phyloP scores from a whole-genome alignment of 805 yeast species.

The Monosporozyma servazzii region DNA sequence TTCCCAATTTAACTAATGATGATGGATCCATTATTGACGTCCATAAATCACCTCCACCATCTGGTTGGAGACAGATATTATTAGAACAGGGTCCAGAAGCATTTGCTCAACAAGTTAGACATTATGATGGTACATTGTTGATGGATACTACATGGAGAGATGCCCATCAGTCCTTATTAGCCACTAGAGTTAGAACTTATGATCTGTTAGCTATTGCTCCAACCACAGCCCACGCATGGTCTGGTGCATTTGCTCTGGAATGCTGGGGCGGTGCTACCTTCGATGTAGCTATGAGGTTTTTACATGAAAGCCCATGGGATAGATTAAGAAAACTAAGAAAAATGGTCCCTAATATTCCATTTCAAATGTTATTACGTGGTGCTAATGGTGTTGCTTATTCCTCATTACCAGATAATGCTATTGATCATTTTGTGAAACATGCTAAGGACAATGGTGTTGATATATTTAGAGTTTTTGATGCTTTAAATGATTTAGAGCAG shows the following conservation, averaged over 20 bases:
- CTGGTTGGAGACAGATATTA: conserved; percentile 89
- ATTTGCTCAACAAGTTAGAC: conserved; percentile 82
- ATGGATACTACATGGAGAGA: conserved; percentile 99
- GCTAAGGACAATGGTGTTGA: conserved; percentile 96
- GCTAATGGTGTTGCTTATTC: conserved; percentile 99
- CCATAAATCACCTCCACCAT: conserved; percentile 42
- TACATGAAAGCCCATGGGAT: conserved; percentile 98
- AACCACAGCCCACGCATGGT: conserved; percentile 81
- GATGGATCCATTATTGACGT: conserved; percentile 57
- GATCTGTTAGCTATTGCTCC: conserved; percentile 90
- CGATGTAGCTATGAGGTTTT: conserved; percentile 96
- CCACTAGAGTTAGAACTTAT: conserved; percentile 93
- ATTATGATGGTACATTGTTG: conserved; percentile 77
- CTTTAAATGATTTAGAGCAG: conserved; percentile 93
- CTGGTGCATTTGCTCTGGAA: conserved; percentile 90
- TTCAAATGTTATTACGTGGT: conserved; percentile 98
- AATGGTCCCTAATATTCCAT: conserved; percentile 94
- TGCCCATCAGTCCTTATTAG: conserved; percentile 95
- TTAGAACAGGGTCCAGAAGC: conserved; percentile 79
- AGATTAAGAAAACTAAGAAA: conserved; percentile 80
- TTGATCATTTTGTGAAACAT: conserved; percentile 90
- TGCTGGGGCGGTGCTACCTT: conserved; percentile 99
- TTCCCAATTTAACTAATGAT: conserved; percentile 63
- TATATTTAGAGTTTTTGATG: conserved; percentile 95
- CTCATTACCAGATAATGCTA: conserved; percentile 95